phyloP scores from a whole-genome alignment of 257 asterid genomes.

The Asclepias syriaca region DNA sequence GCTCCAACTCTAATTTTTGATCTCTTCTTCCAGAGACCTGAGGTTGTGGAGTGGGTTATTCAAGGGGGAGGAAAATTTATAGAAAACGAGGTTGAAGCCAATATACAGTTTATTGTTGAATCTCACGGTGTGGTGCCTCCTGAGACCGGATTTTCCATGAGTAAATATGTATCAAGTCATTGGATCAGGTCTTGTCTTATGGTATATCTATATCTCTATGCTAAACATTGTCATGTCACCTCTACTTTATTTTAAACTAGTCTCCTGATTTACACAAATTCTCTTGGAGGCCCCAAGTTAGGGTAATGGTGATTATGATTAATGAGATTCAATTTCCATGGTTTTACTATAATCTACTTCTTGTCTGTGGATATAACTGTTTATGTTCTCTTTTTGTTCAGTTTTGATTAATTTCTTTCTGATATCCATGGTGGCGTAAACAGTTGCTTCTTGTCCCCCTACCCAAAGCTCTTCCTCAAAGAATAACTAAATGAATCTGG shows the following conservation, averaged over 20 bases:
- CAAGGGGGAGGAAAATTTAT: constrained; percentile 83
- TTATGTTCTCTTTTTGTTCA: neutral
- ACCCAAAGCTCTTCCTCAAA: neutral
- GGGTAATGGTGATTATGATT: neutral
- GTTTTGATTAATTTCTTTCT: neutral
- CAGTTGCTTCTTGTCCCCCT: neutral
- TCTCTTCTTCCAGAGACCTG: constrained; percentile 61
- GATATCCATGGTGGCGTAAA: neutral
- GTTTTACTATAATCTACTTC: too few species aligned
- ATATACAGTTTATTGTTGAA: constrained; percentile 64
- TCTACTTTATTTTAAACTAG: too few species aligned
- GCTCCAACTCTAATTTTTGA: constrained; percentile 16
- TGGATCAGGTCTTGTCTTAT: constrained; percentile 83
- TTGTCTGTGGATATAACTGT: neutral
- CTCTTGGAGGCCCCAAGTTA: too few species aligned
- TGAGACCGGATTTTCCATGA: constrained; percentile 25
- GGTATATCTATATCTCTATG: constrained; percentile 38
- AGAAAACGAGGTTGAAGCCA: constrained; percentile 44
- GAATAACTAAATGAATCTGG: constrained; percentile 25
- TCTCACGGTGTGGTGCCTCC: constrained; percentile 59
- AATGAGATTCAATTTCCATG: neutral
- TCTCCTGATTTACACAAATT: too few species aligned
- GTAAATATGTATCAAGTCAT: constrained; percentile 68
- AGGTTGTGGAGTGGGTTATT: constrained; percentile 69
- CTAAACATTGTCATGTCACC: neutral